Evolutionary conservation across 1,284 basidiomycete genomes (phyloP), one percentile per base, ranked within the genome.

Genomic region (Rhodotorula sp.): DNA sequence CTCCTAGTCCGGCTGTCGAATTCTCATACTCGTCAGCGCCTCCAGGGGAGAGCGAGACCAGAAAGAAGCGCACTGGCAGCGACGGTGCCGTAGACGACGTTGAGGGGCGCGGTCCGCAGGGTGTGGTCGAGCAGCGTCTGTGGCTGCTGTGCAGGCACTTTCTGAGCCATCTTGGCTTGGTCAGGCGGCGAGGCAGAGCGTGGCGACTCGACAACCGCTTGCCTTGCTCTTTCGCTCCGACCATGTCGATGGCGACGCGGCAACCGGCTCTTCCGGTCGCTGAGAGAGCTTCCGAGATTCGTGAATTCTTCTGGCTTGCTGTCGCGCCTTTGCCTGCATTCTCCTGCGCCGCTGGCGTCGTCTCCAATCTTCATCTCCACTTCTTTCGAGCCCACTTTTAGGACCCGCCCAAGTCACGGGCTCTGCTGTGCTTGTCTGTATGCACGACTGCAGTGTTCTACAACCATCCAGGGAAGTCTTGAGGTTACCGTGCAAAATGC

Each of bases 71-170:
- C 1, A 71, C 73, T 65, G 49, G 68, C 61, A 3, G 73, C 60
- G 57, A 63, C 17, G 7, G 71, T 65, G 41, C 59, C 56, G 34
- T 64, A 66, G 64, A 75, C 58, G 45, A 73, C 69, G n/a, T 60
- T 68, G 45, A 68, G 46, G 0, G 74, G 71, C 2, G 74, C 74
- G 7, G 74, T 75, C 13, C 64, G 19, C 44, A 75, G 61, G 0
- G 74, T 75, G 62, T 75, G 52, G 42, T 75, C 74, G n/a, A 71
- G 25, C 23, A 71, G 67, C n/a, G 48, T 64, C 5, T 54, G 61
- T 2, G 34, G 57, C 0, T 50, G 14, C 1, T 62, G 41, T 41
- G 23, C 3, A 8, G 2, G 25, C 7, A 44, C 34, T 34, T 34
- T 21, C 52, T 48, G 41, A 7, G 44, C 58, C 52, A 55, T 61